Conservation (phyloP, 345 rosid genomes). For the Reutealis trisperma region DNA sequence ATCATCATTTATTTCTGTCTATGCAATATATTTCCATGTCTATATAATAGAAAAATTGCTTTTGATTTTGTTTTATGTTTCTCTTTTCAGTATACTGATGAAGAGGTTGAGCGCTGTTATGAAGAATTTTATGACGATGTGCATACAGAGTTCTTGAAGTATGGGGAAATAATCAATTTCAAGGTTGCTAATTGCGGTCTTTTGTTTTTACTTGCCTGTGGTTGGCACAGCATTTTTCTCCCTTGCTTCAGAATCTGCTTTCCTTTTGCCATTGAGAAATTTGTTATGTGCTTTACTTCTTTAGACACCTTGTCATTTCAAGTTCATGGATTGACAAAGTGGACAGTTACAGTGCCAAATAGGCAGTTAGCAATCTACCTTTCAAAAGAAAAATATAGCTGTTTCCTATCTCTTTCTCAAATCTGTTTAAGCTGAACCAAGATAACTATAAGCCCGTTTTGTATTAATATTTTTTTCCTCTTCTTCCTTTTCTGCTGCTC, state of each 20-base stretch:
- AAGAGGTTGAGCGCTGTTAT: slow-evolving; percentile 75
- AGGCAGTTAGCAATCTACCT: not conserved
- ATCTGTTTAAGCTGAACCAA: not conserved
- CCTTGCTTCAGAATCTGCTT: not conserved
- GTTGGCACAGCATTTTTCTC: not conserved
- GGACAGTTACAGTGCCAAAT: not conserved
- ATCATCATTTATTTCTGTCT: not conserved
- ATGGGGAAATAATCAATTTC: slow-evolving; percentile 91
- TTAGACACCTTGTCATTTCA: not conserved
- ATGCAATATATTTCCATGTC: not conserved
- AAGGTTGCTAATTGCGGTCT: slow-evolving; percentile 57
- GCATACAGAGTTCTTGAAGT: slow-evolving; percentile 94
- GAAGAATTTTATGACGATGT: slow-evolving; percentile 98
- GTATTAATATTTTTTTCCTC: not conserved
- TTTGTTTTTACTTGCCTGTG: not conserved
- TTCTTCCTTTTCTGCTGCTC: not conserved
- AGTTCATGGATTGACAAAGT: not conserved
- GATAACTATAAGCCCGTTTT: not conserved
- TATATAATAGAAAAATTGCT: not conserved
- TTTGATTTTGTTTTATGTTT: slow-evolving; percentile 25
- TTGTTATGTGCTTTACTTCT: not conserved
- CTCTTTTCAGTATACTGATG: slow-evolving; percentile 78
- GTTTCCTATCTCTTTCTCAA: not conserved
- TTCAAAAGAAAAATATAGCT: not conserved
- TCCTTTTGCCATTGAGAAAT: not conserved